These are phyloP conservation scores for Phytophthora pseudosyringae DNA, from an alignment of 352 stramenopile species.

Conservation along the genomic window DNA sequence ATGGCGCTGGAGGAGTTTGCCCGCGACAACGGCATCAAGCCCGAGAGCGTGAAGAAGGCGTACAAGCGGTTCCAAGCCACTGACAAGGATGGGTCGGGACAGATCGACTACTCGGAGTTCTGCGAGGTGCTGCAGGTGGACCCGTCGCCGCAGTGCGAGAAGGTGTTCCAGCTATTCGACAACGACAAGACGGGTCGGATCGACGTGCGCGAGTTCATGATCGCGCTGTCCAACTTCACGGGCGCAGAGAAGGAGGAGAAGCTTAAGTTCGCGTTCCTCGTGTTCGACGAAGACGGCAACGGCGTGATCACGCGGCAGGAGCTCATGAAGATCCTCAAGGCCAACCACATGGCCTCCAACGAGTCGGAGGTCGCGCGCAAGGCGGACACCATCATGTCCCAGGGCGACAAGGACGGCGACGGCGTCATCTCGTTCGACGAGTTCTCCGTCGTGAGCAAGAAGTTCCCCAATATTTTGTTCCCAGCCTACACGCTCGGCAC, in stretches of 20 bases:
- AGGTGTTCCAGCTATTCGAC: slow-evolving; percentile 95
- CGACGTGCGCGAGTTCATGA: slow-evolving; percentile 95
- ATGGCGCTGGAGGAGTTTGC: slow-evolving; percentile 93
- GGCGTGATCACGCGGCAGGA: slow-evolving; percentile 95
- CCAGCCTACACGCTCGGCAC: slow-evolving; percentile 80
- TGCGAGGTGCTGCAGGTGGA: slow-evolving; percentile 96
- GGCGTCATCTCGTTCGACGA: slow-evolving; percentile 98
- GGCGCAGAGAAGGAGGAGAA: slow-evolving; percentile 96
- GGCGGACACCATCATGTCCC: slow-evolving; percentile 97
- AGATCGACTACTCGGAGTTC: slow-evolving; percentile 98
- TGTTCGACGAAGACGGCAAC: slow-evolving; percentile 96
- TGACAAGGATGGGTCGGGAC: slow-evolving; percentile 94
- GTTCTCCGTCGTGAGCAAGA: slow-evolving; percentile 96
- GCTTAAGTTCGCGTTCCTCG: slow-evolving; percentile 96
- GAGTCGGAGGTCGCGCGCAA: slow-evolving; percentile 94
- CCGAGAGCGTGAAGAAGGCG: slow-evolving; percentile 96
- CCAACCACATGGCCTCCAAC: slow-evolving; percentile 94
- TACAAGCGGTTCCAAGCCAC: slow-evolving; percentile 96
- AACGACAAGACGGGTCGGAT: slow-evolving; percentile 93
- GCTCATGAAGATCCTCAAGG: slow-evolving; percentile 95
- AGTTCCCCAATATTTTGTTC: slow-evolving; percentile 97
- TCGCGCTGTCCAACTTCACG: slow-evolving; percentile 94
- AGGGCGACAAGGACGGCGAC: slow-evolving; percentile 96
- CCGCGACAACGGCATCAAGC: slow-evolving; percentile 95
- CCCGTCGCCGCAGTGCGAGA: slow-evolving; percentile 90